These are phyloP conservation scores for Paecilomyces sp. DNA, from an alignment of 2,329 filamentous ascomycete genomes.

Conservation along the genomic window DNA sequence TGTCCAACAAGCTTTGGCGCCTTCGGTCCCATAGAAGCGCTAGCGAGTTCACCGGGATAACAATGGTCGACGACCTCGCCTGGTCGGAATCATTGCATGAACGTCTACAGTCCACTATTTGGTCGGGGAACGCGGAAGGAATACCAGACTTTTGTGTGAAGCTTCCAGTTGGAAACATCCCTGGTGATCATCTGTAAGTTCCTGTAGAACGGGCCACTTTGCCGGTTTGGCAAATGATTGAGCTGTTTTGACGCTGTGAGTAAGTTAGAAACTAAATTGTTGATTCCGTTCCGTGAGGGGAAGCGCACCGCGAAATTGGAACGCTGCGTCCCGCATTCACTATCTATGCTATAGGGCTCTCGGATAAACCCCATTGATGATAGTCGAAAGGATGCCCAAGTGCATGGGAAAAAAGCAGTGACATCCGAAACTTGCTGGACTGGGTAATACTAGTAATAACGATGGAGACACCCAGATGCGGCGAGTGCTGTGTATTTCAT, in stretches of 20 bases:
- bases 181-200: background rate
- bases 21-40: background rate
- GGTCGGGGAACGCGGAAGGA: background rate
- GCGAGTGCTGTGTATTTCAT: background rate
- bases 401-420: background rate
- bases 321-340: background rate
- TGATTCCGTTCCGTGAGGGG: background rate
- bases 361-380: background rate
- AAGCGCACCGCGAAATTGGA: background rate
- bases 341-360: background rate
- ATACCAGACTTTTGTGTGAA: background rate
- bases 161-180: background rate
- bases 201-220: background rate
- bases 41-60: background rate
- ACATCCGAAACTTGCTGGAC: background rate
- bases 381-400: background rate
- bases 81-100: background rate
- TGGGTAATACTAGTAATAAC: background rate
- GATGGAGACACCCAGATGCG: background rate
- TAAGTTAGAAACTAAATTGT: background rate
- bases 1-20: background rate
- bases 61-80: background rate
- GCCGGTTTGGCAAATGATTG: background rate
- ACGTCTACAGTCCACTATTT: background rate
- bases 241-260: background rate